A percentile compares a stretch with the other conserved stretches of the same genome.
Conservation (phyloP, 495 filamentous ascomycete genomes). For the Astrocystis sublimbata region DNA sequence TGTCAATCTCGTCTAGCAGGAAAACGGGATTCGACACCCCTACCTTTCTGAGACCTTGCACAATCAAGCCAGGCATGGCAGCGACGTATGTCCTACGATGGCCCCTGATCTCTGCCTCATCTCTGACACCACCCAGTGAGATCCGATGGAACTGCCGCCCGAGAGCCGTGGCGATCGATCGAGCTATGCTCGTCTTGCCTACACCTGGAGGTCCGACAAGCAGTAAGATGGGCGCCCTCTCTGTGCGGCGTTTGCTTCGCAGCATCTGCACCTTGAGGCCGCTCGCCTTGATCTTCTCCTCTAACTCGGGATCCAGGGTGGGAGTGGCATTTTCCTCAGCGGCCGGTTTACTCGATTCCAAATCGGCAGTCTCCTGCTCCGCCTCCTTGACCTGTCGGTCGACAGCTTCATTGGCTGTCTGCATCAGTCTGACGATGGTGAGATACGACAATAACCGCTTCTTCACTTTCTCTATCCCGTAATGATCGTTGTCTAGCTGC, state of each 20-base stretch:
- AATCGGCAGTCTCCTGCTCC: conserved; percentile 57
- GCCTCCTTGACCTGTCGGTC: conserved; percentile 72
- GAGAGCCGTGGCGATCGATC: conserved; percentile 86
- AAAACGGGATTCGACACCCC: conserved; percentile 96
- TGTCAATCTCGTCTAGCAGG: conserved; percentile 97
- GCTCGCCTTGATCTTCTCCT: conserved; percentile 47
- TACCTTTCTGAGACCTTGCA: conserved; percentile 93
- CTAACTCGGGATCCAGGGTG: conserved; percentile 34
- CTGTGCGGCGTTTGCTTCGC: conserved; percentile 73
- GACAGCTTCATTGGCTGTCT: conserved; percentile 76
- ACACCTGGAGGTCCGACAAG: conserved; percentile 94
- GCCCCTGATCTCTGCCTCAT: conserved; percentile 96
- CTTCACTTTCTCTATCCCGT: conserved; percentile 96
- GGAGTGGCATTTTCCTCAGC: conserved; percentile 24
- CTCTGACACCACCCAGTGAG: conserved; percentile 91
- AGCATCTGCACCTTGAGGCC: conserved; percentile 66
- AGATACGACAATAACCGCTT: conserved; percentile 94
- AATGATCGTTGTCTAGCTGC: conserved; percentile 95
- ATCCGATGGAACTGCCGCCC: conserved; percentile 97
- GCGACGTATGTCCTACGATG: conserved; percentile 97
- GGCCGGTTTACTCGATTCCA: conserved; percentile 42
- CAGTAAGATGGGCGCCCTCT: conserved; percentile 94
- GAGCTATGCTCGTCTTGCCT: conserved; percentile 95
- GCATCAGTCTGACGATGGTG: conserved; percentile 91
- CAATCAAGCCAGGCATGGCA: conserved; percentile 95